Conservation (phyloP, 2,329 filamentous ascomycete species). For the Microsporum canis region DNA sequence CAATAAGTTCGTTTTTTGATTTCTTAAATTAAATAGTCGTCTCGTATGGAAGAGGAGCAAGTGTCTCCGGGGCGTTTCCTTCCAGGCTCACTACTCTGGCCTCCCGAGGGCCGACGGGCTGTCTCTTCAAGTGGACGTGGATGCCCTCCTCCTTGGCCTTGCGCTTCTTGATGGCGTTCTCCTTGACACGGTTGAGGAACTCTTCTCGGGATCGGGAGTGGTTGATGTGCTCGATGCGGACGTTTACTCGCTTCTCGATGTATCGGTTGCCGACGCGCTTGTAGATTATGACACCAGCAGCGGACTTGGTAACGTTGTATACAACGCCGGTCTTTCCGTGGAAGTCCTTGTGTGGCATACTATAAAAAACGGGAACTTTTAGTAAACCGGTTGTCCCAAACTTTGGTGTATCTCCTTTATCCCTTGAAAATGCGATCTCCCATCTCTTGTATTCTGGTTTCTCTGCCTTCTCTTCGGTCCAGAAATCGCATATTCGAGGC, state of each 20-base stretch:
- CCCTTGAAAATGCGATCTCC: too few relatives aligned
- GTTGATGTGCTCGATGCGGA: slow-evolving; percentile 93
- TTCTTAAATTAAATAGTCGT: slow-evolving; percentile 67
- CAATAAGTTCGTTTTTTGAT: slow-evolving; percentile 3
- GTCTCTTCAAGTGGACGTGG: slow-evolving; percentile 86
- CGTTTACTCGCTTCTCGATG: slow-evolving; percentile 99
- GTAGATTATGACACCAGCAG: slow-evolving; percentile 98
- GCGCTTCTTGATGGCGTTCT: slow-evolving; percentile 84
- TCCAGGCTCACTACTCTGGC: slow-evolving; percentile 67
- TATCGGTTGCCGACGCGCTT: slow-evolving; percentile 99
- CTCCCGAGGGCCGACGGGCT: slow-evolving; percentile 66
- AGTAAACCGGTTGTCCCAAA: background rate
- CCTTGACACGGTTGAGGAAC: slow-evolving; percentile 93
- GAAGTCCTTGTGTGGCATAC: slow-evolving; percentile 99
- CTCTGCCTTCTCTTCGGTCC: background rate
- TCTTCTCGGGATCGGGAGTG: slow-evolving; percentile 93
- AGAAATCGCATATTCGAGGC: background rate
- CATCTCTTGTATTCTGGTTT: background rate
- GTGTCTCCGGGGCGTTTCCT: slow-evolving; percentile 81
- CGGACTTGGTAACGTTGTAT: slow-evolving; percentile 98
- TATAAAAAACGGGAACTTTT: slow-evolving; percentile 29
- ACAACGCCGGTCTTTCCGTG: slow-evolving; percentile 97
- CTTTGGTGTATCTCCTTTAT: background rate
- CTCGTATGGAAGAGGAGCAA: slow-evolving; percentile 89
- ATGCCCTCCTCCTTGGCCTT: slow-evolving; percentile 83